A percentile compares a stretch with the other conserved stretches of the same genome.
These are phyloP conservation scores for Mortierella alpina DNA, from an alignment of 192 early-diverging fungal genomes.

Conservation along the genomic window DNA sequence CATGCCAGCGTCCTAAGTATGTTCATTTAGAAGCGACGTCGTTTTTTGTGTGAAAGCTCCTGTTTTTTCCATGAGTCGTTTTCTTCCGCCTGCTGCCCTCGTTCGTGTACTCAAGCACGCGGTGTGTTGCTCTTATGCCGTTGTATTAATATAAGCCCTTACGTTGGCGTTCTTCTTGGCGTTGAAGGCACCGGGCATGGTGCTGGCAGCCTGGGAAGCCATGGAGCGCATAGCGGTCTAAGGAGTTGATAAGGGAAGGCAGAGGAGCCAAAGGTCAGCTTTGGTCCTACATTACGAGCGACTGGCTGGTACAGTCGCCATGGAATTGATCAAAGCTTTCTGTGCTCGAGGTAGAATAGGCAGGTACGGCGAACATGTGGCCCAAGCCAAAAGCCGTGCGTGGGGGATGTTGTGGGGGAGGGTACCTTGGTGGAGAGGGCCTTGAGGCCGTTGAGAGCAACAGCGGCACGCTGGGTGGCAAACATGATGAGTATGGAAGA, in stretches of 20 bases:
- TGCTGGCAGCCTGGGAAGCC: slow-evolving; percentile 57
- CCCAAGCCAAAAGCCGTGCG: neutral
- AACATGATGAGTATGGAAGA: slow-evolving; percentile 28
- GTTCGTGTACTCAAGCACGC: too few species aligned
- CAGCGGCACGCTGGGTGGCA: slow-evolving; percentile 37
- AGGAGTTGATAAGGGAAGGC: slow-evolving; percentile 2
- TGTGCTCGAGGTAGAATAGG: too few species aligned
- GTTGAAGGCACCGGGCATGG: slow-evolving; percentile 64
- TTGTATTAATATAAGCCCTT: slow-evolving; percentile 19
- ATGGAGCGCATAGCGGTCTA: slow-evolving; percentile 55
- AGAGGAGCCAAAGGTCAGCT: neutral
- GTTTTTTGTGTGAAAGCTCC: too few species aligned
- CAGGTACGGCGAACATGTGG: neutral
- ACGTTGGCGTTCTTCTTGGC: slow-evolving; percentile 67
- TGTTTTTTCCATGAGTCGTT: too few species aligned
- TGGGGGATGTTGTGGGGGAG: neutral
- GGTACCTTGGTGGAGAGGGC: slow-evolving; percentile 49
- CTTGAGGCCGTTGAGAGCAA: slow-evolving; percentile 52
- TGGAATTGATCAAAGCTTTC: too few species aligned
- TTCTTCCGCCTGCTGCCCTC: too few species aligned
- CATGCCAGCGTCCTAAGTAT: too few species aligned
- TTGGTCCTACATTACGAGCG: too few species aligned
- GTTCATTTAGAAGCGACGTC: too few species aligned
- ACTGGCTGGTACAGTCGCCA: too few species aligned
- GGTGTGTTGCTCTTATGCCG: too few species aligned